A percentile compares a stretch with the other conserved stretches of the same genome.
Evolutionary conservation across 257 asterid genomes (phyloP).

Genomic region (Anisodus acutangulus): DNA sequence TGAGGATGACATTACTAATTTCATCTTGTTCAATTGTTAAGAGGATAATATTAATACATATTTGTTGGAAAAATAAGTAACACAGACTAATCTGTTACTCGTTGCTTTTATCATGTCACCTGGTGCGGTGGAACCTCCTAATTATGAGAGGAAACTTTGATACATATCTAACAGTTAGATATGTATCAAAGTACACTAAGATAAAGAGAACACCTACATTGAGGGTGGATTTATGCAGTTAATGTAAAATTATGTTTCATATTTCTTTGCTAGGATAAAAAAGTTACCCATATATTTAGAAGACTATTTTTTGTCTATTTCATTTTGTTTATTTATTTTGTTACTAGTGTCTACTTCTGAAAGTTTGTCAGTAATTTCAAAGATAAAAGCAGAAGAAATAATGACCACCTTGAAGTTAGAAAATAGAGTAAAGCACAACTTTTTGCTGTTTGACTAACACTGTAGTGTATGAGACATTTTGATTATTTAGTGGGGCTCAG

Average conservation of each 20-base stretch:
- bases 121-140: background rate
- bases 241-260: background rate
- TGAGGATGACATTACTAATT: background rate
- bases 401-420: background rate
- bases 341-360: background rate
- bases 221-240: background rate
- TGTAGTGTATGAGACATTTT: background rate
- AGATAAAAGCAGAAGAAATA: background rate
- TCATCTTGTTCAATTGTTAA: background rate
- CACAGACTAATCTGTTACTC: background rate
- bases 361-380: background rate
- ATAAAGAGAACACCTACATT: background rate
- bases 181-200: too few species aligned
- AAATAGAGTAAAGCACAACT: background rate
- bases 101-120: background rate
- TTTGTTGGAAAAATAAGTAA: background rate
- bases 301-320: background rate
- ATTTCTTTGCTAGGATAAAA: background rate
- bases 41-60: background rate
- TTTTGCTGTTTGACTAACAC: background rate
- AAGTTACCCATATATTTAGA: background rate
- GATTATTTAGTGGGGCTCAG: background rate
- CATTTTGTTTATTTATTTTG: background rate
- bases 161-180: background rate
- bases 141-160: background rate